Base-by-base conservation (phyloP, 78 protist species). In the Speleostelium caveatum region DNA sequence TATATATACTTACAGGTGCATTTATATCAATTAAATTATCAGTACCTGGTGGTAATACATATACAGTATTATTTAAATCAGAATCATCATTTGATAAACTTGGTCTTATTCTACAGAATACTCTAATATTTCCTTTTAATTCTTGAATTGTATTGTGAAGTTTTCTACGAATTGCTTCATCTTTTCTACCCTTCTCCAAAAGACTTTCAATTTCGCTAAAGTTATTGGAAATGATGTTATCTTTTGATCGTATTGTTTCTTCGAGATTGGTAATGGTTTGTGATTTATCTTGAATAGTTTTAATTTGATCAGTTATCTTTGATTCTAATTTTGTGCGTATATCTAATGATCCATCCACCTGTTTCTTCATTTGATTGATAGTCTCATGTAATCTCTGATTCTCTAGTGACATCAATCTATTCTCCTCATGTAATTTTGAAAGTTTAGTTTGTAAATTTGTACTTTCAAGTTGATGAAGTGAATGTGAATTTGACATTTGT, bases 51-150 rank as follows among this genome's bases (percentile, higher is more conserved):
- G 72, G 73, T 7, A 62, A 51, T 28, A 32, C 16, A 24, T 39
- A 30, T 6, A 59, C 87, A 53, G 6, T 2, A 22, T 35, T 30
- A 60, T 17, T 73, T 22, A 33, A 68, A 22, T 10, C 68, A n/a
- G 1, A 65, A 28, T n/a, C 14, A 30, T 61, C 61, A 36, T 12
- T 66, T 32, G 49, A 26, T 5, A 36, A 28, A 38, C 16, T 21
- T 10, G 98, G 98, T 14, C 96, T 93, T 14, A 95, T 32, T 26
- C 98, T 83, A 88, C 97, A 95, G 75, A 80, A 91, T 24, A 97
- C 98, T 39, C 98, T 91, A 67, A 96, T 95, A 51, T 88, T 94
- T 30, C 97, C 97, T 87, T 85, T 73, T 22, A 93, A 73, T 49
- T 91, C 95, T 60, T 91, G 95, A 39, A 91, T 91, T 4, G 88